Evolutionary conservation across 371 early-diverging fungal genomes (phyloP), one percentile per base, ranked within the genome.

Genomic region (Apophysomyces variabilis): DNA sequence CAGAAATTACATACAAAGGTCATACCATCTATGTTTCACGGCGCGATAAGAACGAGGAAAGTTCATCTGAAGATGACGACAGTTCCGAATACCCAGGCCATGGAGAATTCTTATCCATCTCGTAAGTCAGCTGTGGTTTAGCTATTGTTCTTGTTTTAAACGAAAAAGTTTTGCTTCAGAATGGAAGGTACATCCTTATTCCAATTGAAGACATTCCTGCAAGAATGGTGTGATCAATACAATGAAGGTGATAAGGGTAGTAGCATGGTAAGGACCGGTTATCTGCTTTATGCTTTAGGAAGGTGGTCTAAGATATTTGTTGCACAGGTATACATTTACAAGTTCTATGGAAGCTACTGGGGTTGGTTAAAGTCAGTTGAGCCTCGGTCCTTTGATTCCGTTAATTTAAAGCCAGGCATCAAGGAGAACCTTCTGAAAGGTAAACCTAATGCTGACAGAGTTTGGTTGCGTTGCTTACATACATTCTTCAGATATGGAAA

Each of bases 151-250:
- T 9, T 14, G 7, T 47, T 14, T 47, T 9, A 47, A 47, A 13
- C 54, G 1, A 4, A n/a, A n/a, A 50, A 8, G 7, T 1, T 26
- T 50, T 11, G 54, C 11, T 21, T 37, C 64, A 78, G 70, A 38
- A 75, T 71, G 78, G 62, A 66, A 38, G 68, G 65, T 47, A 60
- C 60, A 12, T 54, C 62, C 37, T 59, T 73, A 38, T 50, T 61
- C 16, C 54, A 58, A 37, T 59, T 74, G n/a, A 66, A 72, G 38
- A 61, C 64, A 14, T 70, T 69, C 57, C 60, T 78, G 43, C 76
- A 74, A 72, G 74, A 78, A 45, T 71, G 74, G 76, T 66, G 72
- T 12, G 72, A 74, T 41, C 66, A 61, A 38, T 74, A 64, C 62
- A 67, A 70, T 54, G 61, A 57, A 1, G 57, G 63, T 18, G 21